A percentile compares a stretch with the other conserved stretches of the same genome.
Conservation (phyloP, 2,329 filamentous ascomycete genomes). For the Epichloe gansuensis region DNA sequence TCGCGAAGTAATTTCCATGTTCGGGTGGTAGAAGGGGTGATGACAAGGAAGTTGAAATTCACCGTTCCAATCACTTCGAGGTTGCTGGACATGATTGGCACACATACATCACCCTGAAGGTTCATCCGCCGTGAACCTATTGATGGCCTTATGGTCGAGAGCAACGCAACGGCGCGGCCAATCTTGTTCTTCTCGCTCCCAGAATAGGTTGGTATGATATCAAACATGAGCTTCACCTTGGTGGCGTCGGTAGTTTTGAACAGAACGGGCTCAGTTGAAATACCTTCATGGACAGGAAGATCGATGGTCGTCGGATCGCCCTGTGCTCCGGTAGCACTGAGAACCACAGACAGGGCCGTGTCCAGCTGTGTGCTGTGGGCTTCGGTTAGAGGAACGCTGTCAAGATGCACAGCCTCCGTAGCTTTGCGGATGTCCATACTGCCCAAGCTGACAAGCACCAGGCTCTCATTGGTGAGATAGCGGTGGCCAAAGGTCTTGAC, state of each 20-base stretch:
- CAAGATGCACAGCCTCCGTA: conserved; percentile 69
- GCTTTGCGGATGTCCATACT: conserved; percentile 89
- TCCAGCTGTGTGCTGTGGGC: conserved; percentile 90
- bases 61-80: conserved; percentile 88
- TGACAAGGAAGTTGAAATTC: conserved; percentile 93
- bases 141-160: conserved; percentile 74
- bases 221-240: conserved; percentile 83
- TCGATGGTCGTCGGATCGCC: conserved; percentile 87
- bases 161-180: conserved; percentile 75
- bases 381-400: conserved; percentile 74
- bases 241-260: conserved; percentile 69
- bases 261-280: conserved; percentile 83
- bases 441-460: conserved; percentile 85
- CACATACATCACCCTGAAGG: conserved; percentile 80
- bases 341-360: conserved; percentile 81
- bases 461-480: conserved; percentile 78
- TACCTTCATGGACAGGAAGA: conserved; percentile 84
- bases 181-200: conserved; percentile 81
- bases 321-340: conserved; percentile 72
- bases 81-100: conserved; percentile 76
- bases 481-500: conserved; percentile 94
- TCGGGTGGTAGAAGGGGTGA: conserved; percentile 92
- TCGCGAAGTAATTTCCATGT: conserved; percentile 80
- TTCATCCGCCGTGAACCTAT: conserved; percentile 82
- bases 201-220: conserved; percentile 90